Evolutionary conservation across 495 filamentous ascomycete species (phyloP), one percentile per base, ranked within the genome.

Genomic region (Talaromyces thailandensis): DNA sequence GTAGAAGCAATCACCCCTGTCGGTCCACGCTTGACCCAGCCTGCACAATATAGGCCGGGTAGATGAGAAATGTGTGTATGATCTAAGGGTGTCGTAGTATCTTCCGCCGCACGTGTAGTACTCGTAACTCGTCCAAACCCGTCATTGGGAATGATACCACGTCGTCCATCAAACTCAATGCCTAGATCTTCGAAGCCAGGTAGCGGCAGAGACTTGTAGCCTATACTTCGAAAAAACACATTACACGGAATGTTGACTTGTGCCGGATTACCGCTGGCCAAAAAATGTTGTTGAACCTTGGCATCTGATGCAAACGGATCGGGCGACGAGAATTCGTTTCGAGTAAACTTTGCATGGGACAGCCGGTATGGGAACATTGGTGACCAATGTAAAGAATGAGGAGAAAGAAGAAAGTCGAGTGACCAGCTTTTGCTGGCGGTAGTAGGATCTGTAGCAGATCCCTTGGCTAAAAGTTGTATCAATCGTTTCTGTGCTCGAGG

Each of bases 1-100:
- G 94, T 98, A 28, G 86, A 91, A 9, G 94, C 93, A 71, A 98
- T 98, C 3, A 97, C 93, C 6, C 94, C 94, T 5, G 92, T 96
- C 0, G 94, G 95, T 1, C 94, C 94, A 48, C 91, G 81, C 74
- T 98, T 98, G 23, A 96, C 93, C 94, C 94, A 98, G 4, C 94
- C 94, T 23, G 93, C 90, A 65, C 91, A 93, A 73, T 98, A 98
- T 18, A 96, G 68, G 1, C 95, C 95, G 2, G 90, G 88, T 1
- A 96, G 73, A 37, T 80, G 72, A 28, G 78, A 74, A 24, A 77
- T 72, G 6, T 72, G 35, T 6, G 73, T 76, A 29, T 75, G 68
- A 56, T 75, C 75, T 18, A 61, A 11, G 0, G 76, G 73, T 8
- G 76, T 63, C 11, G 59, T 61, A 25, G 69, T 58, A 9, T 64